Evolutionary conservation across 805 yeast species (phyloP), one percentile per base, ranked within the genome.

Genomic region (Ogataea pini): DNA sequence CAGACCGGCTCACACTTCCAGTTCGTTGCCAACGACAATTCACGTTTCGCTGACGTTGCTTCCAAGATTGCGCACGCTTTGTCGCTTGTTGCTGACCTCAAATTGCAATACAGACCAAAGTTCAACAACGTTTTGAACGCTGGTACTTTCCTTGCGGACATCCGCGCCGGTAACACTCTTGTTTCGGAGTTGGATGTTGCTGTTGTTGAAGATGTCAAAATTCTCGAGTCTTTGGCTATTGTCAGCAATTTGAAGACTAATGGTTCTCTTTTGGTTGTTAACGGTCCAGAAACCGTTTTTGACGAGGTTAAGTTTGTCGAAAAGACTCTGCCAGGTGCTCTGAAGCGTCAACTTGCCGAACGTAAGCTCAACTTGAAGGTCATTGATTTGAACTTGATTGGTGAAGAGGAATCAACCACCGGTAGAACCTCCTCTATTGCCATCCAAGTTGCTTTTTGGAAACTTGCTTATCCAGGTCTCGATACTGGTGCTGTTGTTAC

Each of bases 371-470:
- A 72, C 45, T 65, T 90, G 38, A 71, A 73, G 50, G 68, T 86
- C 22, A 62, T 89, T 43, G 95, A 89, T 65, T 72, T 78, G 54
- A 74, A 82, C 18, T 63, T 79, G 17, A 71, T 86, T 50, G 88
- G 85, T 36, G 88, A 80, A 47, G 76, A 82, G 57, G 85, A 80
- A 52, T 82, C 83, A 47, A 83, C 94, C 34, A 77, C 80, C 57
- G 95, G 95, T 24, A 83, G 90, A 63, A 81, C 94, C 3, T 74
- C 75, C 27, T 77, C 82, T 32, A 84, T 90, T 65, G 89, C 89
- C 42, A 70, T 80, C 48, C 96, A 90, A 70, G 79, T 85, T 36
- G 88, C 84, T 0, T 85, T 89, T 73, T 89, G 96, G 96, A 77
- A 77, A 50, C 71, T 77, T 36, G 79, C 86, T 7, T 79, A 76